Evolutionary conservation across 1,284 basidiomycete species (phyloP).

Genomic region (Ustilago loliicola): DNA sequence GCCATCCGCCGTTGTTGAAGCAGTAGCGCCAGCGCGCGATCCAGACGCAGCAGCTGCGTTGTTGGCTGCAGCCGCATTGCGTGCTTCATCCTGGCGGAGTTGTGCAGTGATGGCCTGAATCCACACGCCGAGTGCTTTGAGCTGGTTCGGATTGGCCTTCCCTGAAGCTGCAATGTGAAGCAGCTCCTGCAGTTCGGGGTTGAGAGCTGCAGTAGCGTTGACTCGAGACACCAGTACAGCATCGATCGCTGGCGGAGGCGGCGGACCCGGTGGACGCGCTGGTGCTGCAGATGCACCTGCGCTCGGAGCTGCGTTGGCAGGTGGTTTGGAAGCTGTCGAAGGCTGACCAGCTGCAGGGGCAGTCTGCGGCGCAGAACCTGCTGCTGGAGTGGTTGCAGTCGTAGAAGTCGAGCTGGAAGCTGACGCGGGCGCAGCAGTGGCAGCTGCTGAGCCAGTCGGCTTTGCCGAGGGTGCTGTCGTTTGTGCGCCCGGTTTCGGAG

Average conservation of each 20-base stretch:
- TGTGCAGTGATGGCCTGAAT: constrained; percentile 60
- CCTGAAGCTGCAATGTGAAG: constrained; percentile 60
- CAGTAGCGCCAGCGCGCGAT: constrained; percentile 25
- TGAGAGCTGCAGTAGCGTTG: constrained; percentile 56
- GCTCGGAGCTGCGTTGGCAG: constrained; percentile 9
- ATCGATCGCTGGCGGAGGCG: constrained; percentile 54
- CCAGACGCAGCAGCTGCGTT: constrained; percentile 28
- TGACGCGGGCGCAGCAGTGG: constrained; percentile 3
- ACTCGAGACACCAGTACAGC: constrained; percentile 57
- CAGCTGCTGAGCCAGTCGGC: constrained; percentile 9
- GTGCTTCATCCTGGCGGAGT: constrained; percentile 52
- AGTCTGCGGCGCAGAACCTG: background rate
- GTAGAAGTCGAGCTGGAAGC: constrained; percentile 7
- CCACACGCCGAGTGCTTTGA: constrained; percentile 57
- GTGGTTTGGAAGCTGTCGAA: constrained; percentile 21
- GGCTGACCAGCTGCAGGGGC: constrained; percentile 11
- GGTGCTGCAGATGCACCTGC: constrained; percentile 13
- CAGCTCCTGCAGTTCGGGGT: constrained; percentile 58
- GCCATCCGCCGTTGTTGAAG: constrained; percentile 29
- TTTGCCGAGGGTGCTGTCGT: constrained; percentile 5
- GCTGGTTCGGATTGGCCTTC: constrained; percentile 55
- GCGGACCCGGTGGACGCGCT: constrained; percentile 37
- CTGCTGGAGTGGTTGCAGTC: constrained; percentile 10
- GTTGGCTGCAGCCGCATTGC: constrained; percentile 44
- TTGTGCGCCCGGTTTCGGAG: constrained; percentile 6